A percentile compares a stretch with the other conserved stretches of the same genome.
phyloP scores from a whole-genome alignment of 2,329 filamentous ascomycete genomes.

The Pyrenochaeta sp. region DNA sequence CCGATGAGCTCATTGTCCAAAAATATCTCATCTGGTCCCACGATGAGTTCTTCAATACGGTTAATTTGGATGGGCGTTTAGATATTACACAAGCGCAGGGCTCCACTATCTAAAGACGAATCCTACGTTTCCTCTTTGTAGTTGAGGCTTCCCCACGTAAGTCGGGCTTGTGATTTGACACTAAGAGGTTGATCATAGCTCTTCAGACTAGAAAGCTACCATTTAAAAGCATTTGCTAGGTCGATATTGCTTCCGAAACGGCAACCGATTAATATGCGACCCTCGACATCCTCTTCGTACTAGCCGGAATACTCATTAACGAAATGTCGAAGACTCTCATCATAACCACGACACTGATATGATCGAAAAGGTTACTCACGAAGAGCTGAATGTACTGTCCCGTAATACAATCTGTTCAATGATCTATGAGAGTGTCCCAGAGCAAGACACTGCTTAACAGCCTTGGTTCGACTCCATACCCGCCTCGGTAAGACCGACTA shows the following conservation, averaged over 20 bases:
- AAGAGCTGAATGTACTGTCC: too few species aligned
- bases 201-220: background rate
- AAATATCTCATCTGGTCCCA: slow-evolving; percentile 8
- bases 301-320: slow-evolving; percentile 15
- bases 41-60: slow-evolving; percentile 18
- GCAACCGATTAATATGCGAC: background rate
- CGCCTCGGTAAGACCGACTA: too few species aligned
- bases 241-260: background rate
- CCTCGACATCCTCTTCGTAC: slow-evolving; percentile 11
- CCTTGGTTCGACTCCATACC: too few species aligned
- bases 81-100: background rate
- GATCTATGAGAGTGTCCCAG: too few species aligned
- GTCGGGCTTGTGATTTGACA: background rate
- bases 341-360: too few species aligned
- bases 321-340: too few species aligned
- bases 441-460: too few species aligned
- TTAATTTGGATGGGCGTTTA: slow-evolving; percentile 6
- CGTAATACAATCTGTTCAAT: too few species aligned
- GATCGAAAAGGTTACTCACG: too few species aligned
- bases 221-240: background rate
- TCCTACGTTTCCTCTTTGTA: background rate
- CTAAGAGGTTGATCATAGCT: background rate
- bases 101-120: background rate
- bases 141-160: background rate
- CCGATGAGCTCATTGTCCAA: slow-evolving; percentile 13